Evolutionary conservation across 331 rosid genomes (phyloP), one percentile per base, ranked within the genome.

Genomic region (Acacia pycnantha): DNA sequence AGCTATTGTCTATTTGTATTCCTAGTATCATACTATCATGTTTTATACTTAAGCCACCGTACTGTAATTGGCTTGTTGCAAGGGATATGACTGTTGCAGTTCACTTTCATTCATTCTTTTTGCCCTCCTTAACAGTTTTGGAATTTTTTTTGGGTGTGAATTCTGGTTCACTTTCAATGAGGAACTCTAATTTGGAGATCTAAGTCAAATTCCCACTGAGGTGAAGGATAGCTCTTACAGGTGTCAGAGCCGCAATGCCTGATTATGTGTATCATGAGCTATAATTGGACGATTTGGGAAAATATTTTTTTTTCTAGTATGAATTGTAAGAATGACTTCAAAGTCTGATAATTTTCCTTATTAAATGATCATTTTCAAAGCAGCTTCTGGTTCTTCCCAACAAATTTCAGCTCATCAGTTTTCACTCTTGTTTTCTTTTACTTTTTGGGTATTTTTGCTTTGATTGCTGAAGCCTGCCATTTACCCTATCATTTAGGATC

Each of bases 341-440:
- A 75, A 40, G 29, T 69, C 72, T 18, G 27, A 5, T 26, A 11
- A 41, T 12, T 75, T 37, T 50, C 68, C 43, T 62, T 41, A 21
- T 27, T 0, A 5, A 44, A 14, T 43, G 56, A 64, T 58, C 11
- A 56, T 85, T 81, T 21, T n/a, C 18, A 40, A 19, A 14, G 44
- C 59, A 27, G 71, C n/a, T 80, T 76, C 35, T 73, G 48, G 75
- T 81, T 35, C 27, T 54, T 58, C 43, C 80, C 67, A 47, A 24
- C 77, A 62, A 41, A 3, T 33, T 37, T 24, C 74, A 73, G 35
- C 22, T 5, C 29, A 62, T 27, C 54, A 27, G 79, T 56, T 54
- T 56, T 48, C 27, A 76, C 35, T 29, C 33, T 5, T 77, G 24
- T 5, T 77, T 16, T 26, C 26, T 8, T 77, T 33, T 79, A 81